Evolutionary conservation across 495 filamentous ascomycete genomes (phyloP).

Genomic region (Aspergillus sclerotiicarbonarius): DNA sequence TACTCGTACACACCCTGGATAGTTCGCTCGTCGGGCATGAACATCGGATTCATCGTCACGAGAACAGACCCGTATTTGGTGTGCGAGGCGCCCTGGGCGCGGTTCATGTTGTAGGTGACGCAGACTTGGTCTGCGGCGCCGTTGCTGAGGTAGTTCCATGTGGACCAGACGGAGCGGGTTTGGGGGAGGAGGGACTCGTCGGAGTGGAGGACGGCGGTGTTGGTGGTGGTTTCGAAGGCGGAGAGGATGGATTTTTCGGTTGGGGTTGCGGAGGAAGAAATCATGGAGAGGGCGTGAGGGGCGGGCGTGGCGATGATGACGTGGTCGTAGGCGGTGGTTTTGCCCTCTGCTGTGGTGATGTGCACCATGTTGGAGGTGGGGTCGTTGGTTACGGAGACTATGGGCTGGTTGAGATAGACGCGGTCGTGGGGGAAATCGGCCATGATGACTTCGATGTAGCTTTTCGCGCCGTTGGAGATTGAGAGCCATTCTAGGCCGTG

Average conservation of each 20-base stretch:
- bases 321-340: background rate
- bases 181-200: background rate
- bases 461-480: background rate
- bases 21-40: background rate
- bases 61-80: slow-evolving; percentile 3
- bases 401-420: background rate
- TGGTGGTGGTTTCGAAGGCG: background rate
- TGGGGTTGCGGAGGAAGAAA: background rate
- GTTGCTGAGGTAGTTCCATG: slow-evolving; percentile 9
- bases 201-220: slow-evolving; percentile 6
- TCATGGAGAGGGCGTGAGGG: slow-evolving; percentile 4
- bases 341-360: background rate
- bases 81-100: background rate
- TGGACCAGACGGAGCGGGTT: background rate
- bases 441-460: slow-evolving; percentile 9
- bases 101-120: slow-evolving; percentile 9
- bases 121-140: slow-evolving; percentile 1
- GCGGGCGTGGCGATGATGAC: slow-evolving; percentile 8
- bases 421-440: slow-evolving; percentile 2
- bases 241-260: background rate
- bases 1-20: slow-evolving; percentile 6
- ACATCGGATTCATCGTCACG: slow-evolving; percentile 5
- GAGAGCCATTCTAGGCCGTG: slow-evolving; percentile 5
- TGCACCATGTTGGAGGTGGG: background rate
- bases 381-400: slow-evolving; percentile 1